Evolutionary conservation across 805 yeast species (phyloP).

Genomic region (Yarrowia porcina): DNA sequence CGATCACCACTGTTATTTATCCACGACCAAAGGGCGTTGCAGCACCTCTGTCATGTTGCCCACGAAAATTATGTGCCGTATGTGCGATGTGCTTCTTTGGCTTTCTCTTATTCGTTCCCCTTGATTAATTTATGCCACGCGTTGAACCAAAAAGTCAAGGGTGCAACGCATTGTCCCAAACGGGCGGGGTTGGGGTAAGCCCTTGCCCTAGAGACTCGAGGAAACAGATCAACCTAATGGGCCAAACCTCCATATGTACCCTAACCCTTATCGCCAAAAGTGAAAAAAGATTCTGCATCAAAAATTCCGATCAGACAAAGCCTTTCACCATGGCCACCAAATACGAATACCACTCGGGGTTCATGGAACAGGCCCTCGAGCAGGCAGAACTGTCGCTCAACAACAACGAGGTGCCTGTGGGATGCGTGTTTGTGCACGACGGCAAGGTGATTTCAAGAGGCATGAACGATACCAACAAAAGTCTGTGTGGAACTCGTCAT

Average conservation of each 20-base stretch:
- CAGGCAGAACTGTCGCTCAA: constrained; percentile 61
- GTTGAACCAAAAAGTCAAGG: background rate
- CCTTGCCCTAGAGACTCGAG: no score
- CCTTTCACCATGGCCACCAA: background rate
- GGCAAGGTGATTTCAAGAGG: constrained; percentile 65
- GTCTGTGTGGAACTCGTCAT: constrained; percentile 65
- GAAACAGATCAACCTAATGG: no score
- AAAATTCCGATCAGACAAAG: background rate
- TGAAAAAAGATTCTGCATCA: background rate
- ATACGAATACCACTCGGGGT: constrained; percentile 29
- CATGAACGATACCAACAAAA: constrained; percentile 79
- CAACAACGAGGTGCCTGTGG: constrained; percentile 79
- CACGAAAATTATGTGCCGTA: background rate
- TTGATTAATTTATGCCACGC: background rate
- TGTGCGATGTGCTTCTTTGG: background rate
- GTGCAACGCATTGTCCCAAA: no score
- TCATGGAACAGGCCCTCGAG: constrained; percentile 40
- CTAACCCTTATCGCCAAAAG: background rate
- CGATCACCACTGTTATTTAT: background rate
- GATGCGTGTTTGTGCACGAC: constrained; percentile 64
- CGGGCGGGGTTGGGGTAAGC: no score
- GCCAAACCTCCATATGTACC: no score
- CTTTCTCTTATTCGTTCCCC: constrained; percentile 9
- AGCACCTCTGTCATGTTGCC: background rate
- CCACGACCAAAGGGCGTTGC: background rate